A percentile compares a stretch with the other conserved stretches of the same genome.
phyloP scores from a whole-genome alignment of 345 rosid genomes.

The Cardamine resedifolia region DNA sequence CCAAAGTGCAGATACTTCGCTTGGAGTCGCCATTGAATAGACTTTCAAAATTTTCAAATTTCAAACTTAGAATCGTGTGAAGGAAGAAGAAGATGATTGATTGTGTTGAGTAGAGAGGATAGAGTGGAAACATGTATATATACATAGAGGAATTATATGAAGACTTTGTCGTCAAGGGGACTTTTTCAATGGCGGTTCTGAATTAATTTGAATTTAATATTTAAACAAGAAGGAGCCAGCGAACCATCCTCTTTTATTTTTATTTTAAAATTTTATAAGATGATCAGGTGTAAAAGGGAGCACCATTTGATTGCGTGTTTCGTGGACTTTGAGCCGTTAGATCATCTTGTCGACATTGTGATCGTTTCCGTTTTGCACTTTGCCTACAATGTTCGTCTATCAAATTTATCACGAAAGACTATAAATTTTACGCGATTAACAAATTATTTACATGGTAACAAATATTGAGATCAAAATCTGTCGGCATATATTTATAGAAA shows the following conservation, averaged over 20 bases:
- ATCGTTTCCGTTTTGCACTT: constrained; percentile 7
- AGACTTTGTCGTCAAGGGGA: constrained; percentile 22
- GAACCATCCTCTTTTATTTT: constrained; percentile 20
- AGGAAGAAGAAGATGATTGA: constrained; percentile 14
- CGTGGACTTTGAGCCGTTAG: constrained; percentile 37
- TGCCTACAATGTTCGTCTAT: neutral
- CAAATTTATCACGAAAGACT: neutral
- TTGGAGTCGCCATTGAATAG: constrained; percentile 41
- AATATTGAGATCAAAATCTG: neutral
- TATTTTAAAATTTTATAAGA: neutral
- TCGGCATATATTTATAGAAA: no score
- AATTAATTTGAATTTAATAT: neutral
- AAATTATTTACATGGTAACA: neutral
- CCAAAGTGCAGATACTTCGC: constrained; percentile 49
- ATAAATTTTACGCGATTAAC: no score
- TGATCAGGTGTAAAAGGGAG: constrained; percentile 7
- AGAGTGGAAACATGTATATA: constrained; percentile 34
- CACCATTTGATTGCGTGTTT: constrained; percentile 31
- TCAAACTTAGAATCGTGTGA: neutral
- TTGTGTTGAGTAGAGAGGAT: constrained; percentile 29
- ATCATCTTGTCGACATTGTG: constrained; percentile 18
- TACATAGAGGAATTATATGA: no score
- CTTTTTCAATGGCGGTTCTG: constrained; percentile 29
- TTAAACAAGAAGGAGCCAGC: constrained; percentile 12
- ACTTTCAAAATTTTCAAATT: neutral